phyloP scores from a whole-genome alignment of 78 protist genomes.

The Pigoraptor vietnamica region DNA sequence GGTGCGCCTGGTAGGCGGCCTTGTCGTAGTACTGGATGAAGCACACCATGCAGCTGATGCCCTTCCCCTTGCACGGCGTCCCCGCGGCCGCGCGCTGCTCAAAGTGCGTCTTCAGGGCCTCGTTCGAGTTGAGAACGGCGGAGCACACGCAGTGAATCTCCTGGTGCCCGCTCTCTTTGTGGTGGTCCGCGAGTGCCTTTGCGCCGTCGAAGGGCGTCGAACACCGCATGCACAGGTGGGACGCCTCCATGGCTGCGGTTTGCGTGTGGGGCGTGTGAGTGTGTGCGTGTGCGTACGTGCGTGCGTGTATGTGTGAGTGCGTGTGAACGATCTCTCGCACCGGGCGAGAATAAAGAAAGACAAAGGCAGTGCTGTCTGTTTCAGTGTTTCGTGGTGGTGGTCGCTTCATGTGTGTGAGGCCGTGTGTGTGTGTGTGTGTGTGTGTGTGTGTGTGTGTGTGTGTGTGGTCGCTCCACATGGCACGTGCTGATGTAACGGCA shows the following conservation, averaged over 20 bases:
- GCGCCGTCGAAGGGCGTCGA: neutral
- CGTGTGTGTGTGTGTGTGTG: neutral
- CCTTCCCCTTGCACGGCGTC: neutral
- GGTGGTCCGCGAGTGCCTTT: neutral
- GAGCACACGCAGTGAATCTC: neutral
- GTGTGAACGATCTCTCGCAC: neutral
- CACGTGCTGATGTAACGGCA: too few relatives aligned
- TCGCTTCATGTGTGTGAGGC: neutral
- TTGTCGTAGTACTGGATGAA: neutral
- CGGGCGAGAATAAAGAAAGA: too few relatives aligned
- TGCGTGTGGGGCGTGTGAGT: neutral
- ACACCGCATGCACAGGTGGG: neutral
- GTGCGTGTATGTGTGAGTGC: neutral
- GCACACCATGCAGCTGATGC: neutral
- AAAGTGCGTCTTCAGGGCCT: neutral
- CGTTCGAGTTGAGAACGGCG: neutral
- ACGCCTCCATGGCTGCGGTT: neutral
- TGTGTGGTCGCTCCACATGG: too few relatives aligned
- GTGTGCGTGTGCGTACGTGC: neutral
- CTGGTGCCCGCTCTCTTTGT: neutral
- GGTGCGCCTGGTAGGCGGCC: neutral
- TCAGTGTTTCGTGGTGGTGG: neutral
- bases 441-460: neutral
- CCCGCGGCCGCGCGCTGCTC: neutral
- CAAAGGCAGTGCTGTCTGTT: neutral